Evolutionary conservation across 2,329 filamentous ascomycete species (phyloP).

Genomic region (Rachicladosporium sp.): DNA sequence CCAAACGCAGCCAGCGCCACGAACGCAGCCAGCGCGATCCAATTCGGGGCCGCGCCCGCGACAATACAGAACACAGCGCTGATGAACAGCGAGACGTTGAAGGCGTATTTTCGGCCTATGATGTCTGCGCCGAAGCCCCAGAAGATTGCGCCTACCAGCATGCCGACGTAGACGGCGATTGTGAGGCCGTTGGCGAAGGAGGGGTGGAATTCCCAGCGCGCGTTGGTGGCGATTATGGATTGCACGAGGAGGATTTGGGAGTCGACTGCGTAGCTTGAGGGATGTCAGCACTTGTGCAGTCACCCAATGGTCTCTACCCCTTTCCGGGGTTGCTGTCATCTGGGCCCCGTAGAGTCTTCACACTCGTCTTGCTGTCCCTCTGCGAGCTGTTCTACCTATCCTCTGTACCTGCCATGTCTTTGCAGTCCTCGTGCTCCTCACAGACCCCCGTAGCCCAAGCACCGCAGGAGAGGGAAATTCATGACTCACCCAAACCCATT

Average conservation of each 20-base stretch:
- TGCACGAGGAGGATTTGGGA: conserved; percentile 48
- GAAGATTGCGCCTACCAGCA: conserved; percentile 48
- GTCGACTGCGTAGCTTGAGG: conserved; percentile 42
- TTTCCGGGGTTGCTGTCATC: too few species aligned
- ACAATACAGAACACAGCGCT: conserved; percentile 50
- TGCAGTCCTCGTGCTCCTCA: too few species aligned
- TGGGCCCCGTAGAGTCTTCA: too few species aligned
- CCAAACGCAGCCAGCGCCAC: conserved; percentile 52
- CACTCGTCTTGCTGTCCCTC: too few species aligned
- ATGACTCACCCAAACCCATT: conserved; percentile 48
- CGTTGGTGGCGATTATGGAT: conserved; percentile 47
- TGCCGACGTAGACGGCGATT: conserved; percentile 47
- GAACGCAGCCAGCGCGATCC: conserved; percentile 52
- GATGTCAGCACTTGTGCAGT: too few species aligned
- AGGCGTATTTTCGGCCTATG: conserved; percentile 55
- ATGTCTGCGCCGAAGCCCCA: conserved; percentile 58
- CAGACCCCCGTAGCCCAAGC: neutral
- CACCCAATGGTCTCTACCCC: too few species aligned
- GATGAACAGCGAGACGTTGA: conserved; percentile 54
- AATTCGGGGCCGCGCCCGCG: conserved; percentile 55
- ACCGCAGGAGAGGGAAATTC: too few species aligned
- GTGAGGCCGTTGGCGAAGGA: conserved; percentile 45
- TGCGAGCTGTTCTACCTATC: too few species aligned
- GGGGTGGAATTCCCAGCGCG: conserved; percentile 46
- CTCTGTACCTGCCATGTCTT: too few species aligned